These are phyloP conservation scores for Hypoxylon crocopeplum DNA, from an alignment of 495 filamentous ascomycete species.

Conservation along the genomic window DNA sequence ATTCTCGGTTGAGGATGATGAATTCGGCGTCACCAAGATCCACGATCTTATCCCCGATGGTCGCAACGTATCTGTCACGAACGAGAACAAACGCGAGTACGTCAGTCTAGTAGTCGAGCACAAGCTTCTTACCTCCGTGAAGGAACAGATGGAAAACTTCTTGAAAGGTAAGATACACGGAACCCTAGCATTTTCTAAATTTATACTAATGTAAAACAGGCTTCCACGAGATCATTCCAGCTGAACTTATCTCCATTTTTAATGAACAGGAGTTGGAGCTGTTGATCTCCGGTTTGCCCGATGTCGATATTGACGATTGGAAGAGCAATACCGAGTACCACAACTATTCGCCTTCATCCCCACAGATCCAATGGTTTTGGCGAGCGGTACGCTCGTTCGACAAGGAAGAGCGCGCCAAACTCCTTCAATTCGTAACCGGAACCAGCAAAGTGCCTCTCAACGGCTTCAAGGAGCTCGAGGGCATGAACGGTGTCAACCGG, in stretches of 20 bases:
- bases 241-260: slow-evolving; percentile 95
- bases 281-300: slow-evolving; percentile 94
- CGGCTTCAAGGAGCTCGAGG: slow-evolving; percentile 98
- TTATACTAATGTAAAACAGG: slow-evolving; percentile 55
- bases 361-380: slow-evolving; percentile 99
- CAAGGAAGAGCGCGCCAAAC: slow-evolving; percentile 97
- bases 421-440: slow-evolving; percentile 97
- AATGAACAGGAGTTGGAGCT: slow-evolving; percentile 98
- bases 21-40: slow-evolving; percentile 86
- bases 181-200: slow-evolving; percentile 1
- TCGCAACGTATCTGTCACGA: slow-evolving; percentile 89
- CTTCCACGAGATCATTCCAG: slow-evolving; percentile 97
- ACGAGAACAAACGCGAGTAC: slow-evolving; percentile 99
- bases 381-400: slow-evolving; percentile 96
- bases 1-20: slow-evolving; percentile 91
- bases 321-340: slow-evolving; percentile 98
- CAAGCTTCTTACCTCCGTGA: slow-evolving; percentile 86
- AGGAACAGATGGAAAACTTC: slow-evolving; percentile 95
- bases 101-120: slow-evolving; percentile 93
- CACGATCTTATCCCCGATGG: slow-evolving; percentile 89
- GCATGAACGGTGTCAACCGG: slow-evolving; percentile 97
- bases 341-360: slow-evolving; percentile 92
- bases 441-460: slow-evolving; percentile 99
- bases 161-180: slow-evolving; percentile 70
- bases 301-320: slow-evolving; percentile 99